Evolutionary conservation across 192 early-diverging fungal species (phyloP).

Genomic region (Rhizoclosmatium sp.): DNA sequence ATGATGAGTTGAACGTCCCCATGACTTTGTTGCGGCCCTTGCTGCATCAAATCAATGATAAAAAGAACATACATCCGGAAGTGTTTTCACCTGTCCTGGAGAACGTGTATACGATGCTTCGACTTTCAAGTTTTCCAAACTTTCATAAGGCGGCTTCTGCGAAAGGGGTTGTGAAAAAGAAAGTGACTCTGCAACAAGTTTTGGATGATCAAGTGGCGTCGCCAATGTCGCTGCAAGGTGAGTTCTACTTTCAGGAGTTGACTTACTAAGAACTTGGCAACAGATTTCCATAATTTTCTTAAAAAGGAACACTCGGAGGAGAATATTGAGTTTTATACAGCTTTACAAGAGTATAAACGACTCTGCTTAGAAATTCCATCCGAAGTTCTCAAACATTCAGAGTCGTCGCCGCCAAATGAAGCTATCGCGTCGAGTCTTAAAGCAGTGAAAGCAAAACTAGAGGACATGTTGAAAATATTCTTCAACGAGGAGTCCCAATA

Average conservation of each 20-base stretch:
- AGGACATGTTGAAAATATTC: not conserved
- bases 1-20: not conserved
- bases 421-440: not conserved
- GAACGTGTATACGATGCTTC: constrained; percentile 39
- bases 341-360: constrained; percentile 11
- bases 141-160: constrained; percentile 34
- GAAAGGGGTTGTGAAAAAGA: constrained; percentile 10
- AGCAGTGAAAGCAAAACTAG: not conserved
- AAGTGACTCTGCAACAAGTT: constrained; percentile 13
- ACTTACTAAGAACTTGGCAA: not conserved
- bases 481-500: not conserved
- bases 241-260: not conserved
- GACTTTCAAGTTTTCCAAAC: constrained; percentile 40
- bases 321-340: constrained; percentile 23
- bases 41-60: constrained; percentile 24
- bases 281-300: constrained; percentile 18
- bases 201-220: constrained; percentile 23
- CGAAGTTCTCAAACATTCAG: not conserved
- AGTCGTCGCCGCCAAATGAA: not conserved
- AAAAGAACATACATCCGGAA: constrained; percentile 39
- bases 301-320: constrained; percentile 20
- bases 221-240: constrained; percentile 26
- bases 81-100: constrained; percentile 39
- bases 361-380: not conserved
- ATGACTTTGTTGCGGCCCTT: not conserved